Percentiles rank a stretch among this genome's conserved stretches.
These are phyloP conservation scores for Picea sitchensis DNA, from an alignment of 75 land plant species.

Conservation along the genomic window DNA sequence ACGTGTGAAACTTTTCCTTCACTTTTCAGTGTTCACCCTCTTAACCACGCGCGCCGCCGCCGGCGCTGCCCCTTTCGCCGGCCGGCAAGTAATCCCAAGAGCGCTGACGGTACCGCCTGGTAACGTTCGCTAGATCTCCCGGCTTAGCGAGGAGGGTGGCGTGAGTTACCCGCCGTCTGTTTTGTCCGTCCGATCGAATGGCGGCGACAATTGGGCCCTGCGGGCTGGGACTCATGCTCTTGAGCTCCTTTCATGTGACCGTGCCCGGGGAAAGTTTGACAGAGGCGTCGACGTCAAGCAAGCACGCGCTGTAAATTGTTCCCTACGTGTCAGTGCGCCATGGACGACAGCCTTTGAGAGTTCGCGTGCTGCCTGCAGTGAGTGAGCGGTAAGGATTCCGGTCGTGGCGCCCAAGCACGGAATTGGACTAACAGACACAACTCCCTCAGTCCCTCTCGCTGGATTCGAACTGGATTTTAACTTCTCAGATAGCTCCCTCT, in stretches of 20 bases:
- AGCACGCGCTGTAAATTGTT: slow-evolving; percentile 11
- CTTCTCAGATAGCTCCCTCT: too few relatives aligned
- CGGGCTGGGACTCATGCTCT: background rate
- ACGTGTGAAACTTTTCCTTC: slow-evolving; percentile 13
- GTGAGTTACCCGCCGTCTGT: background rate
- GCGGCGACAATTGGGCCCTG: background rate
- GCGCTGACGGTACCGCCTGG: background rate
- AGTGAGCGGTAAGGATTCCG: slow-evolving; percentile 6
- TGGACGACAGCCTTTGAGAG: slow-evolving; percentile 4
- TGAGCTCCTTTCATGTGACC: background rate
- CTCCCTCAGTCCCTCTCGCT: background rate
- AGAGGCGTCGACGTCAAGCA: slow-evolving; percentile 1
- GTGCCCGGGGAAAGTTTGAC: background rate
- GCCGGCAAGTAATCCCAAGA: background rate
- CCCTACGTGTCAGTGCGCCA: slow-evolving; percentile 7
- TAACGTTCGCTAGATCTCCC: too few relatives aligned
- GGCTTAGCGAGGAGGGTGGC: background rate
- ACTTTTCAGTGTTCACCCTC: background rate
- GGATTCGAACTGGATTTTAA: too few relatives aligned
- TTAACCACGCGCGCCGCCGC: background rate
- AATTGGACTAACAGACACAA: background rate
- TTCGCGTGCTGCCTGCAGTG: slow-evolving; percentile 7
- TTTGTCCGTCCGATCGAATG: background rate
- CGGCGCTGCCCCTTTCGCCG: background rate
- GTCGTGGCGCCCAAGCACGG: slow-evolving; percentile 4